Conservation (phyloP, 805 yeast genomes). For the Ogataea zsoltii region DNA sequence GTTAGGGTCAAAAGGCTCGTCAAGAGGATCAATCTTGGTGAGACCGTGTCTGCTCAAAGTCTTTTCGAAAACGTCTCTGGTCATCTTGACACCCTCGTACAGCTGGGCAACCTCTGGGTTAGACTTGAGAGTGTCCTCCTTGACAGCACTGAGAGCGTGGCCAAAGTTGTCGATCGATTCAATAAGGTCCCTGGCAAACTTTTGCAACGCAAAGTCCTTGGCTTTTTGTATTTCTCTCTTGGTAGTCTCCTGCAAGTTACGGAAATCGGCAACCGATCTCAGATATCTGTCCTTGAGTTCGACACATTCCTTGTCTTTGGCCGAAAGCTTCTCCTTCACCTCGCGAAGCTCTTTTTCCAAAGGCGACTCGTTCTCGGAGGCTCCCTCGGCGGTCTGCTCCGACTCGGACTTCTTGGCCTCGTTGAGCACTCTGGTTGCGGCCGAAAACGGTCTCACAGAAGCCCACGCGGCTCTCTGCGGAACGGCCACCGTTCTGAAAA, state of each 20-base stretch:
- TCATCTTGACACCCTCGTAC: slow-evolving; percentile 89
- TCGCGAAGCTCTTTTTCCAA: slow-evolving; percentile 36
- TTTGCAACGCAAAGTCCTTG: slow-evolving; percentile 86
- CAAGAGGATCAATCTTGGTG: slow-evolving; percentile 76
- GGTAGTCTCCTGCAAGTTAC: slow-evolving; percentile 88
- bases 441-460: slow-evolving; percentile 25
- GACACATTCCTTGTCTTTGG: slow-evolving; percentile 72
- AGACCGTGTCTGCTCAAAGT: slow-evolving; percentile 81
- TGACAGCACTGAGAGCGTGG: slow-evolving; percentile 76
- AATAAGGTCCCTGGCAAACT: slow-evolving; percentile 84
- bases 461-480: not conserved
- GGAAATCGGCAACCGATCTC: slow-evolving; percentile 87
- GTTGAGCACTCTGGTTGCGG: slow-evolving; percentile 28
- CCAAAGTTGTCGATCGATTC: slow-evolving; percentile 90
- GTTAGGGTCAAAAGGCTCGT: slow-evolving; percentile 87
- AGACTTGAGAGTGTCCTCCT: slow-evolving; percentile 56
- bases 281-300: slow-evolving; percentile 81
- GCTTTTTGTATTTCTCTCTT: slow-evolving; percentile 85
- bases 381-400: slow-evolving; percentile 16
- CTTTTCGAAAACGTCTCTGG: slow-evolving; percentile 80
- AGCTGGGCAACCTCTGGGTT: slow-evolving; percentile 70
- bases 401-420: slow-evolving; percentile 31
- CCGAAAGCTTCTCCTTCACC: slow-evolving; percentile 53
- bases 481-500: not conserved
- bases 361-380: slow-evolving; percentile 24